A percentile compares a stretch with the other conserved stretches of the same genome.
These are phyloP conservation scores for Martiniozyma abietophila DNA, from an alignment of 805 yeast genomes.

Conservation along the genomic window DNA sequence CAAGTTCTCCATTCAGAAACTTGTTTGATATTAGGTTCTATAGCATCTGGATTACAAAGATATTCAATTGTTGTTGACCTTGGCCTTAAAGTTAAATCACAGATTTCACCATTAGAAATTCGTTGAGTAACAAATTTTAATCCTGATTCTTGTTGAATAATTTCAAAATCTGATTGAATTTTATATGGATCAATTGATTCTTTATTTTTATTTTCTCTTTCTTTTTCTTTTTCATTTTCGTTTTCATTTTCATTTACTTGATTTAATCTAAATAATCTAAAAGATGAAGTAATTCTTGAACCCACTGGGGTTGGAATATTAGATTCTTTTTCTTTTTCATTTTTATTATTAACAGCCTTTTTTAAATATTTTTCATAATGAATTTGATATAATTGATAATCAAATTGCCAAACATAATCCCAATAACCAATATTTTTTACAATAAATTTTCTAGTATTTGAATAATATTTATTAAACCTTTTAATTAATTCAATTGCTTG, in stretches of 20 bases:
- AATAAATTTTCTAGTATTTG: slow-evolving; percentile 2
- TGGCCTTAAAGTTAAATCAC: slow-evolving; percentile 27
- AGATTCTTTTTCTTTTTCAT: no score
- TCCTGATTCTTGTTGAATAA: slow-evolving; percentile 18
- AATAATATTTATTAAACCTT: slow-evolving; percentile 6
- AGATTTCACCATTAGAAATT: slow-evolving; percentile 23
- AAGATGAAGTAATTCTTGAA: no score
- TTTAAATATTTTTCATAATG: slow-evolving; percentile 11
- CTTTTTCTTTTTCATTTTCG: neutral
- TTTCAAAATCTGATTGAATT: slow-evolving; percentile 18
- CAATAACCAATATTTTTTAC: slow-evolving; percentile 13
- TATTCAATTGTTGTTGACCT: slow-evolving; percentile 22
- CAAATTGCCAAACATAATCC: slow-evolving; percentile 13
- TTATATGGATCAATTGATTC: slow-evolving; percentile 8
- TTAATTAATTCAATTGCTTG: slow-evolving; percentile 15
- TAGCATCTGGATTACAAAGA: slow-evolving; percentile 17
- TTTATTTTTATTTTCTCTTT: neutral
- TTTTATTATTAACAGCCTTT: no score
- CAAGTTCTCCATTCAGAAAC: slow-evolving; percentile 27
- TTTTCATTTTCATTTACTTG: neutral
- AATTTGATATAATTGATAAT: slow-evolving; percentile 10
- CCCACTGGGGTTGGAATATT: no score
- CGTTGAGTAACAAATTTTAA: slow-evolving; percentile 22
- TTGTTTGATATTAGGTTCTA: slow-evolving; percentile 14
- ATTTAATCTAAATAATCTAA: no score